Evolutionary conservation across 192 early-diverging fungal genomes (phyloP), one percentile per base, ranked within the genome.

Genomic region (Mortierella claussenii): DNA sequence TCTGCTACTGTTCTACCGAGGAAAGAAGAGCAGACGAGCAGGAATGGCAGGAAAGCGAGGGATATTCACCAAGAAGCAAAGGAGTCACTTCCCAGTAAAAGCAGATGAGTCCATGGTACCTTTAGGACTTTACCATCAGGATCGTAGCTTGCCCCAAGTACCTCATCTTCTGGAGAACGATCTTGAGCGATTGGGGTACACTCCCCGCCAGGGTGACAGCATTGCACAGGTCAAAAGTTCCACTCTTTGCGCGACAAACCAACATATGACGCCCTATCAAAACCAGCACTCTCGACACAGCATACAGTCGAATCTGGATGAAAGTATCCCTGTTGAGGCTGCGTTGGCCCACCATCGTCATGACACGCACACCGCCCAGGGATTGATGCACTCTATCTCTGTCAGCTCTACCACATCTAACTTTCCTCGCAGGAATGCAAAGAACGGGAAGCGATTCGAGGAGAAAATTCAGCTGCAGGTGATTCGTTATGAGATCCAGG

Each of bases 391-490:
- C 18, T 76, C 64, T 2, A 55, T 76, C 27, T 76, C 73, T 7
- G 46, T 76, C 15, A 66, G 73, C 53, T 76, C 73, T n/a, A 50
- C 65, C 10, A 76, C 73, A 1, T 76, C 73, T 42, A 67, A 67
- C 0, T 76, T 76, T 30, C 42, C 73, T 1, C 44, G 73, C 18
- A 55, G 54, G 23, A 66, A 59, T 30, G 37, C 45, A 12, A 76
- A 76, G 65, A 47, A 31, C 1, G 73, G 65, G 4, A 76, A 67
- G 31, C 59, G 64, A 2, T 61, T 76, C 18, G 73, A 76, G 24
- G 73, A 76, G 51, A 76, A 76, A 40, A 67, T 76, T 27, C 73
- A 76, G 46, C 40, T 76, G 2, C 73, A 76, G 58, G 73, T 76
- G 4, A 76, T 76, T 47, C 73, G 64, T 30, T 76, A 76, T 51